phyloP scores from a whole-genome alignment of 1,284 basidiomycete species.

The Ceratobasidium sp. region DNA sequence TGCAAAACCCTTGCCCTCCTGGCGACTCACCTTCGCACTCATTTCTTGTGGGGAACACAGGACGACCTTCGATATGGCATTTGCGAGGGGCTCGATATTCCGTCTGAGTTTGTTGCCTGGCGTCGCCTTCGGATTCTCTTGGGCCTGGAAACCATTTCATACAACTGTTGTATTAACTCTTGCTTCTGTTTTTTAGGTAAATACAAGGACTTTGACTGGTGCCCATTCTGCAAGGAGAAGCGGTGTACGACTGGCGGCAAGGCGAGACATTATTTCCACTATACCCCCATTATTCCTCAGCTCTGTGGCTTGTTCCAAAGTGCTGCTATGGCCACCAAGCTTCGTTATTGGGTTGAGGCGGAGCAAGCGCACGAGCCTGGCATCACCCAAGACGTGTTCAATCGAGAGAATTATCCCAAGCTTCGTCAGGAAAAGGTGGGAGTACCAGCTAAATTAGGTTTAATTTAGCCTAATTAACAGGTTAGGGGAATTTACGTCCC shows the following conservation, averaged over 20 bases:
- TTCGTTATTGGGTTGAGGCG: constrained; percentile 50
- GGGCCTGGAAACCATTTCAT: constrained; percentile 10
- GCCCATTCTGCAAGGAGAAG: constrained; percentile 45
- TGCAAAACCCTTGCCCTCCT: background rate
- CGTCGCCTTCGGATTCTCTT: constrained; percentile 6
- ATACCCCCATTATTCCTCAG: constrained; percentile 45
- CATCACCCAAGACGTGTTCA: constrained; percentile 49
- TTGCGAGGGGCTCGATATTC: background rate
- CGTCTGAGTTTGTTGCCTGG: background rate
- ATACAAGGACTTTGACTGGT: constrained; percentile 7
- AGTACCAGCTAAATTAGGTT: no score
- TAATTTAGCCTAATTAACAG: no score
- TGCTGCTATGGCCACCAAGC: constrained; percentile 46
- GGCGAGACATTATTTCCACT: constrained; percentile 36
- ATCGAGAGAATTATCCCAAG: constrained; percentile 24
- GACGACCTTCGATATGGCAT: background rate
- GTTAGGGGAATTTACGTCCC: no score
- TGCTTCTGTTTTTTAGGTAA: no score
- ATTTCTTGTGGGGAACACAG: background rate
- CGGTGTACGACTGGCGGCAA: constrained; percentile 19
- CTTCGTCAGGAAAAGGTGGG: no score
- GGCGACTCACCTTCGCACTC: constrained; percentile 12
- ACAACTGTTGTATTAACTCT: constrained; percentile 47
- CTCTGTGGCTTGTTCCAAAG: constrained; percentile 32
- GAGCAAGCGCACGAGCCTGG: constrained; percentile 45